These are phyloP conservation scores for Pichia membranifaciens DNA, from an alignment of 805 yeast genomes.

Conservation along the genomic window DNA sequence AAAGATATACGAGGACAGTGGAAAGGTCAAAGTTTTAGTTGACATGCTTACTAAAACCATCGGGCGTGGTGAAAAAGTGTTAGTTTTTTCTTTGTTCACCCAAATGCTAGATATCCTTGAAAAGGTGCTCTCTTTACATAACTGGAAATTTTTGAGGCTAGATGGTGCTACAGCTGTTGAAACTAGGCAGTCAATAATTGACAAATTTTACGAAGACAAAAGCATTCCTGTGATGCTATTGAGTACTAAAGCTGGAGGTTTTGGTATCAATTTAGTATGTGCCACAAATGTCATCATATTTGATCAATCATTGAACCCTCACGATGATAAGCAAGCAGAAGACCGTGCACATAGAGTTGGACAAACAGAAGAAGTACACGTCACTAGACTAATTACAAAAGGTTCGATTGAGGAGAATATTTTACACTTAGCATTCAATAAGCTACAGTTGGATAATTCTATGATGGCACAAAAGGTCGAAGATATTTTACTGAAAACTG, in stretches of 20 bases:
- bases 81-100: constrained; percentile 88
- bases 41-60: constrained; percentile 55
- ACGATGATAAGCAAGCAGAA: constrained; percentile 97
- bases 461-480: constrained; percentile 47
- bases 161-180: constrained; percentile 96
- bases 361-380: constrained; percentile 56
- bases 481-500: constrained; percentile 46
- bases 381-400: constrained; percentile 64
- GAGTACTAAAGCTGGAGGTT: constrained; percentile 97
- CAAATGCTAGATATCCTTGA: constrained; percentile 88
- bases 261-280: constrained; percentile 93
- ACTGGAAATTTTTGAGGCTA: constrained; percentile 69
- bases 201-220: constrained; percentile 76
- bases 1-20: constrained; percentile 54
- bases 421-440: constrained; percentile 78
- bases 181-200: constrained; percentile 86
- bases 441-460: constrained; percentile 76
- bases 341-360: constrained; percentile 85
- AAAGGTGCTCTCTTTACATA: constrained; percentile 54
- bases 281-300: constrained; percentile 89
- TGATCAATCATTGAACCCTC: constrained; percentile 96
- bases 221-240: constrained; percentile 79
- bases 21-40: constrained; percentile 59
- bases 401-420: constrained; percentile 88
- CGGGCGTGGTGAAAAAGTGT: constrained; percentile 53